Conservation (phyloP, 2,329 filamentous ascomycete genomes). For the Stagonosporopsis cucurbitacearum region DNA sequence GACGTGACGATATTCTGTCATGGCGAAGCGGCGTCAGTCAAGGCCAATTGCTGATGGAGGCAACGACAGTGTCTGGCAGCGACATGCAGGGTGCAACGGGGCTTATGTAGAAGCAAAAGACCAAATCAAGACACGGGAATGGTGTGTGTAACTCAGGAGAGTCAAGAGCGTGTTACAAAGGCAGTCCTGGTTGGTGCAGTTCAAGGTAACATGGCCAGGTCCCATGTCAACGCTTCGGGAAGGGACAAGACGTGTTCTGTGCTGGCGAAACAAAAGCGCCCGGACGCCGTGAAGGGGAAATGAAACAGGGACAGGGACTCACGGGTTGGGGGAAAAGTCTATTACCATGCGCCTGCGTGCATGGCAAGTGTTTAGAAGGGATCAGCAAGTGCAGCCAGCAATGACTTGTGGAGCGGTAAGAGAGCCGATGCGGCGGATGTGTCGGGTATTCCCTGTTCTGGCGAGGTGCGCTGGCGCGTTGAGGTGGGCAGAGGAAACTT, state of each 20-base stretch:
- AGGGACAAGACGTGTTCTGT: constrained; percentile 24
- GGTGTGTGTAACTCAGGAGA: constrained; percentile 39
- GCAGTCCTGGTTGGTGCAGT: constrained; percentile 39
- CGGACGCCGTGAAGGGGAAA: constrained; percentile 36
- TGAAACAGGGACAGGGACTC: constrained; percentile 42
- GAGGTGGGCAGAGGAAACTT: constrained; percentile 20
- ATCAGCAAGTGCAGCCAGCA: constrained; percentile 33
- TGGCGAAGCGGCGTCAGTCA: constrained; percentile 43
- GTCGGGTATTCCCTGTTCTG: constrained; percentile 42
- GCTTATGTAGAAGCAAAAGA: constrained; percentile 30
- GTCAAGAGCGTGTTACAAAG: constrained; percentile 46
- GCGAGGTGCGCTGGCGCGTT: constrained; percentile 36
- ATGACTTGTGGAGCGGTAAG: constrained; percentile 38
- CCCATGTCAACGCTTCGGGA: constrained; percentile 42
- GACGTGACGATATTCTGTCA: constrained; percentile 49
- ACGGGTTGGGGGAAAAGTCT: constrained; percentile 33
- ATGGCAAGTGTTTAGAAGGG: constrained; percentile 34
- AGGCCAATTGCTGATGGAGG: constrained; percentile 27
- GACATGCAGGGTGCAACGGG: constrained; percentile 24
- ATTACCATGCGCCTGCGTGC: constrained; percentile 30
- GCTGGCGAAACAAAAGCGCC: constrained; percentile 43
- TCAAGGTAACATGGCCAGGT: constrained; percentile 41
- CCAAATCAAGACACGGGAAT: constrained; percentile 21
- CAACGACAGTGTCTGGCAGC: constrained; percentile 15
- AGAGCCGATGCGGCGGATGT: constrained; percentile 37